Percentiles rank a stretch among this genome's conserved stretches.
Evolutionary conservation across 1,139 yeast species (phyloP).

Genomic region (Geotrichum fermentans): DNA sequence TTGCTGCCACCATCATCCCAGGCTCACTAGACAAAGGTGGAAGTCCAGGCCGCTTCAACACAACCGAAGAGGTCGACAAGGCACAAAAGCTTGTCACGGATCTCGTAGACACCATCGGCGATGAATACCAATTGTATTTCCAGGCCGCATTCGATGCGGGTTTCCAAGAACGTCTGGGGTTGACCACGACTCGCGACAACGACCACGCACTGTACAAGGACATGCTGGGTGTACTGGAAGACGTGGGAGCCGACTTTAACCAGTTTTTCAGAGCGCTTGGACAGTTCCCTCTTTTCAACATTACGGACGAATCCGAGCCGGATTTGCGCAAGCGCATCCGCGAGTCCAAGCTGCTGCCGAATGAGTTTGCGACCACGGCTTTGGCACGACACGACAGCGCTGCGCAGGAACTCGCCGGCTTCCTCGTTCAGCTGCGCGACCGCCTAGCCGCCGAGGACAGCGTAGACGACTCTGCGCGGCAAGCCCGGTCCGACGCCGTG

Average conservation of each 20-base stretch:
- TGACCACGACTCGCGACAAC: slow-evolving; percentile 42
- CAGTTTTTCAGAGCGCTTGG: slow-evolving; percentile 67
- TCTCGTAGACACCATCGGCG: slow-evolving; percentile 59
- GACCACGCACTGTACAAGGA: slow-evolving; percentile 52
- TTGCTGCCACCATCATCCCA: slow-evolving; percentile 48
- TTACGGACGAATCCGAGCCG: slow-evolving; percentile 2
- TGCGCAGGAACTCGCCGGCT: slow-evolving; percentile 31
- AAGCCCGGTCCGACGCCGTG: slow-evolving; percentile 40
- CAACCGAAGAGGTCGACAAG: slow-evolving; percentile 47
- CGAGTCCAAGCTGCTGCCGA: slow-evolving; percentile 3
- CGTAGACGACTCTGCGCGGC: slow-evolving; percentile 39
- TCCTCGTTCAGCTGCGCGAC: slow-evolving; percentile 41
- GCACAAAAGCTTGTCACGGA: slow-evolving; percentile 60
- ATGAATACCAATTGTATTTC: slow-evolving; percentile 59
- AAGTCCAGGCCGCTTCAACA: slow-evolving; percentile 28
- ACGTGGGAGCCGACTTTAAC: slow-evolving; percentile 71
- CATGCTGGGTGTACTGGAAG: slow-evolving; percentile 56
- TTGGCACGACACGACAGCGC: not conserved
- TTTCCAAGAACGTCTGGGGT: slow-evolving; percentile 68
- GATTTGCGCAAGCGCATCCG: slow-evolving; percentile 6
- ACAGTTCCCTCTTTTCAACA: slow-evolving; percentile 33
- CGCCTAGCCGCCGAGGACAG: slow-evolving; percentile 42
- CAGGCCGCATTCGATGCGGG: slow-evolving; percentile 54
- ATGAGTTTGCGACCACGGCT: slow-evolving; percentile 24
- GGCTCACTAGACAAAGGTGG: slow-evolving; percentile 39